Conservation (phyloP, 1,284 basidiomycete genomes). For the Cutaneotrichosporon sp. region DNA sequence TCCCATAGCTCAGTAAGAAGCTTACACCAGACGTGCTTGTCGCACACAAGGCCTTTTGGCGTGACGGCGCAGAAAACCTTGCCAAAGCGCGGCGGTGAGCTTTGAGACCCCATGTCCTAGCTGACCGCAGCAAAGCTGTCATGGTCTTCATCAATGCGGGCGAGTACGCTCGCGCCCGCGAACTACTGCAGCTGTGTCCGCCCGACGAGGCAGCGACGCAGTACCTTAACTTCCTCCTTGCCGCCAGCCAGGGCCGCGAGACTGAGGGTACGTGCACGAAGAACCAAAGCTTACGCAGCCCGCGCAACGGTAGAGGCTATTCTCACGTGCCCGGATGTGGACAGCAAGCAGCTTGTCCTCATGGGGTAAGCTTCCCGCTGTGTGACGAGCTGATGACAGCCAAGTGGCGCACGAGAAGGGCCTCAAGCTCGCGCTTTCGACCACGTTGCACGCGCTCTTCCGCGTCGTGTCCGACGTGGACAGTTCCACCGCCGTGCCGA, state of each 20-base stretch:
- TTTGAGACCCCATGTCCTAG: no score
- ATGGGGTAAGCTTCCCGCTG: conserved; percentile 10
- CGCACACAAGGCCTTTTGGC: conserved; percentile 3
- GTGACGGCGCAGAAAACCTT: conserved; percentile 1
- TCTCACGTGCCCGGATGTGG: conserved; percentile 17
- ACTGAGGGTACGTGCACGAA: neutral
- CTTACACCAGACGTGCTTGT: conserved; percentile 5
- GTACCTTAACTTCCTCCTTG: conserved; percentile 19
- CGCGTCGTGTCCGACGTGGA: neutral
- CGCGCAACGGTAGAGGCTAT: conserved; percentile 12
- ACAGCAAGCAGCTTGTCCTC: conserved; percentile 15
- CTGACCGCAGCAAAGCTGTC: conserved; percentile 10
- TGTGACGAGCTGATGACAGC: neutral
- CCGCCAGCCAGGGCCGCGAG: conserved; percentile 5
- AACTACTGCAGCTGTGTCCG: conserved; percentile 9
- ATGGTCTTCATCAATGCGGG: conserved; percentile 6
- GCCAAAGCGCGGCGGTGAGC: conserved; percentile 9
- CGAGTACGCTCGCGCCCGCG: neutral
- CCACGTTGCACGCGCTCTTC: neutral
- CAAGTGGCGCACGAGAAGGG: conserved; percentile 9
- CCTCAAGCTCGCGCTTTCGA: neutral
- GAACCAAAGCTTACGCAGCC: neutral
- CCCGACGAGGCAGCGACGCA: conserved; percentile 17
- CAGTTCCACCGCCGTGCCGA: neutral
- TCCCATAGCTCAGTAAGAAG: no score